These are phyloP conservation scores for Mortierella polycephala DNA, from an alignment of 371 early-diverging fungal species.

Conservation along the genomic window DNA sequence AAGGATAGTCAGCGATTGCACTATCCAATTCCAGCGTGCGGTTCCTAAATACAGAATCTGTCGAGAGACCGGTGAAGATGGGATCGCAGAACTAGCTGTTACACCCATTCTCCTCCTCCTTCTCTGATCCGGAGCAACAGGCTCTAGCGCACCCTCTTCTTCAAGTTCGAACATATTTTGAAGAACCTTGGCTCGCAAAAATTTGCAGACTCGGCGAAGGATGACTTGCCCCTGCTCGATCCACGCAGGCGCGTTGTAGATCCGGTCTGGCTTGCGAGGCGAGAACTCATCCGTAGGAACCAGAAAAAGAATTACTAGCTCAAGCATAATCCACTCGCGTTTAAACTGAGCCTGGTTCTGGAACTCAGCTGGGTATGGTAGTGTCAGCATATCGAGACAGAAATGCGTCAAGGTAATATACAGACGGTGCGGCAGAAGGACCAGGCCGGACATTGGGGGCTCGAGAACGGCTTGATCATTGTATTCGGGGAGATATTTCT, in stretches of 20 bases:
- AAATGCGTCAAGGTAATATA: constrained; percentile 42
- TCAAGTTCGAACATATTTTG: constrained; percentile 5
- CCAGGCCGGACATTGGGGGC: constrained; percentile 38
- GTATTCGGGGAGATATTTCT: constrained; percentile 34
- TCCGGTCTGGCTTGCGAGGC: constrained; percentile 19
- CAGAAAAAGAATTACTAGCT: constrained; percentile 37
- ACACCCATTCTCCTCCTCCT: not conserved
- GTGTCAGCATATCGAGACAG: constrained; percentile 46
- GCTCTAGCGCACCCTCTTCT: not conserved
- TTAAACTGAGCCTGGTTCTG: constrained; percentile 20
- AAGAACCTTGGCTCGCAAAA: constrained; percentile 22
- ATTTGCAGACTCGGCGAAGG: constrained; percentile 19
- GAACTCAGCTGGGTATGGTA: constrained; percentile 25
- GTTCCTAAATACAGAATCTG: constrained; percentile 33
- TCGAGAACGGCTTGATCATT: constrained; percentile 26
- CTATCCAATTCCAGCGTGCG: constrained; percentile 44
- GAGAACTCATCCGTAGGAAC: constrained; percentile 50
- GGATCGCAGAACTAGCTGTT: not conserved
- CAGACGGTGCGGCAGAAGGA: constrained; percentile 38
- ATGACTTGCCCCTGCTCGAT: constrained; percentile 33
- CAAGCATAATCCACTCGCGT: constrained; percentile 24
- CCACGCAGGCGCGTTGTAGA: constrained; percentile 29
- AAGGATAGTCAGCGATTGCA: constrained; percentile 23
- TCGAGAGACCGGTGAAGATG: constrained; percentile 16
- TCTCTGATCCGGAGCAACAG: not conserved